A percentile compares a stretch with the other conserved stretches of the same genome.
Evolutionary conservation across 352 stramenopile species (phyloP).

Genomic region (Phytopythium cucurbitacearum): DNA sequence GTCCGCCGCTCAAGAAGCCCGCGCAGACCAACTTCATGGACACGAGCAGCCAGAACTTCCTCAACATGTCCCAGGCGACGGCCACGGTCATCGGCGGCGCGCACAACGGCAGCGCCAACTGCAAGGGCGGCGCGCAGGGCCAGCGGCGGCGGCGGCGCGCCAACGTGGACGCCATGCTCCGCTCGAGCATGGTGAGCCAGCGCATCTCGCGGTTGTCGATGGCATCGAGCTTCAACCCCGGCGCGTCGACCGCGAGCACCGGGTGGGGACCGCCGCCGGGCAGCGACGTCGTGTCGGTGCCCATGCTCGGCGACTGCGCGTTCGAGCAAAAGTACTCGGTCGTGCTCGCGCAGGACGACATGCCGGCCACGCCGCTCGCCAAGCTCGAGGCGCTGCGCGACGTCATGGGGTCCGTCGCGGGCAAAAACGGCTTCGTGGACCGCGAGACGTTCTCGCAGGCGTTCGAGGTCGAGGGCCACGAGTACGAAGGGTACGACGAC

Average conservation of each 20-base stretch:
- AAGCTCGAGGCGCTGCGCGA: conserved; percentile 68
- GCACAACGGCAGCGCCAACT: conserved; percentile 23
- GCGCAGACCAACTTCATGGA: conserved; percentile 56
- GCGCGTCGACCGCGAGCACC: neutral
- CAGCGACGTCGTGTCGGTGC: conserved; percentile 52
- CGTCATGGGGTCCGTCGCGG: conserved; percentile 69
- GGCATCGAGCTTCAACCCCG: conserved; percentile 23
- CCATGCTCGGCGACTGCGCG: conserved; percentile 60
- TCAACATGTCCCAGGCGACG: conserved; percentile 29
- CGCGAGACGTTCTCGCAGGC: conserved; percentile 71
- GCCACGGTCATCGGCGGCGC: conserved; percentile 24
- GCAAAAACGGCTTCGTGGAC: conserved; percentile 60
- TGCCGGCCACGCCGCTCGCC: conserved; percentile 36
- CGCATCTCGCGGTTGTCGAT: conserved; percentile 43
- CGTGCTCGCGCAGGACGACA: conserved; percentile 54
- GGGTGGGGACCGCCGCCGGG: conserved; percentile 42
- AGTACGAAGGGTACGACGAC: conserved; percentile 55
- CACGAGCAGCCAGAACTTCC: conserved; percentile 36
- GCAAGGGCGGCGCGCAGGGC: conserved; percentile 9
- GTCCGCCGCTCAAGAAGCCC: conserved; percentile 22
- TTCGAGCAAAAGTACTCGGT: conserved; percentile 69
- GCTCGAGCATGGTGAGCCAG: conserved; percentile 55
- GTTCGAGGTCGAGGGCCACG: conserved; percentile 55
- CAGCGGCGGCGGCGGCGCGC: conserved; percentile 29
- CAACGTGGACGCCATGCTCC: conserved; percentile 67